Conservation (phyloP, 805 yeast genomes). For the Metschnikowia drakensbergensis region DNA sequence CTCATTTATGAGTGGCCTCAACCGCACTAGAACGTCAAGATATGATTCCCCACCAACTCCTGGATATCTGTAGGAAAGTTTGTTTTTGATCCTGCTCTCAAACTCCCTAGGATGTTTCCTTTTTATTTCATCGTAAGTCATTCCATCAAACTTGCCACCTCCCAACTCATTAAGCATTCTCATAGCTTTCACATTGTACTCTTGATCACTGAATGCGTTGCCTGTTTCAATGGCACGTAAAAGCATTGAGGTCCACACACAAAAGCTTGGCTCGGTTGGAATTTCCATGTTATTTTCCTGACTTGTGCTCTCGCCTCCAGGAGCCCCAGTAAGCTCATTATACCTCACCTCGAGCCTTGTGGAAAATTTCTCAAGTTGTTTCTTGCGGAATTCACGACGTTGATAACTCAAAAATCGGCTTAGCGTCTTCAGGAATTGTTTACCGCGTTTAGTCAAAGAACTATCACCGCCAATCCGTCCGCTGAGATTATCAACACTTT, state of each 20-base stretch:
- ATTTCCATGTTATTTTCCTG: constrained; percentile 24
- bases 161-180: constrained; percentile 91
- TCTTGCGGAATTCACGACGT: constrained; percentile 60
- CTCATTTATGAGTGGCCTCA: constrained; percentile 87
- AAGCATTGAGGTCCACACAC: constrained; percentile 92
- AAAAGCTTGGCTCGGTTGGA: constrained; percentile 66
- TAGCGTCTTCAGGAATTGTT: constrained; percentile 66
- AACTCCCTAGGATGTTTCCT: constrained; percentile 71
- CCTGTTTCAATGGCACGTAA: constrained; percentile 77
- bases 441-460: constrained; percentile 72
- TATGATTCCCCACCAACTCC: constrained; percentile 98
- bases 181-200: constrained; percentile 79
- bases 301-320: constrained; percentile 15
- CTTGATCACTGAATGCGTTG: constrained; percentile 65
- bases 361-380: constrained; percentile 54
- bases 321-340: constrained; percentile 26
- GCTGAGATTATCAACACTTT: constrained; percentile 73
- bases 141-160: constrained; percentile 88
- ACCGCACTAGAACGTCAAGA: constrained; percentile 84
- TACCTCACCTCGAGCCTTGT: constrained; percentile 43
- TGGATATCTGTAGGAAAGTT: constrained; percentile 85
- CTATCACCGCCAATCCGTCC: constrained; percentile 96
- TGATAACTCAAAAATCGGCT: constrained; percentile 70
- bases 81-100: constrained; percentile 67
- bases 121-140: constrained; percentile 88